Evolutionary conservation across 2,329 filamentous ascomycete genomes (phyloP).

Genomic region (Ophiocordyceps robertsii): DNA sequence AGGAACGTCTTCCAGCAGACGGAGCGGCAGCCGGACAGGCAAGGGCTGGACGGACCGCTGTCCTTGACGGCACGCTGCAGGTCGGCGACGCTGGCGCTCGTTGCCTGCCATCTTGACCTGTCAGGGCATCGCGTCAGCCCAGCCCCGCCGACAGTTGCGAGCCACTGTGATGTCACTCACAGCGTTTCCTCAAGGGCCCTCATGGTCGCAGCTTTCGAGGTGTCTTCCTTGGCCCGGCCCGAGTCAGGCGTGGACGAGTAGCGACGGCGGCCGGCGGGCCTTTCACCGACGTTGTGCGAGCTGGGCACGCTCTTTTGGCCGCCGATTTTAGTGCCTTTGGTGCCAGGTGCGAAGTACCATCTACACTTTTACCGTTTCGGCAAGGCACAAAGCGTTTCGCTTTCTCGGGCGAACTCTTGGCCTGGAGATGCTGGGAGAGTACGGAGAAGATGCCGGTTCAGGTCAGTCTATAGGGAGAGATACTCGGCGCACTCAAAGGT

Average conservation of each 20-base stretch:
- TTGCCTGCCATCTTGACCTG: constrained; percentile 56
- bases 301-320: too few relatives aligned
- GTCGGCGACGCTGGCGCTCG: constrained; percentile 44
- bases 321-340: too few relatives aligned
- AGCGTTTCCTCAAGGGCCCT: constrained; percentile 23
- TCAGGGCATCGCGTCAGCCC: constrained; percentile 2
- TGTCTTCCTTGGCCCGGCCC: not conserved
- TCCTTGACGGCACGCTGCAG: constrained; percentile 51
- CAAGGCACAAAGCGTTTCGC: too few relatives aligned
- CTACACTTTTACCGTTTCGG: too few relatives aligned
- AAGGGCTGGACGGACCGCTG: constrained; percentile 47
- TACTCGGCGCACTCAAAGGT: too few relatives aligned
- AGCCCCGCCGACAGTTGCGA: not conserved
- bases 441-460: too few relatives aligned
- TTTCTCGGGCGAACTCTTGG: too few relatives aligned
- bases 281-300: too few relatives aligned
- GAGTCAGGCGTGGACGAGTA: not conserved
- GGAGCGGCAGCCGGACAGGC: constrained; percentile 63
- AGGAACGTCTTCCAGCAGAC: constrained; percentile 92
- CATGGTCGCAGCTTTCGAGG: constrained; percentile 13
- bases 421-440: too few relatives aligned
- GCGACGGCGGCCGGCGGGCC: not conserved
- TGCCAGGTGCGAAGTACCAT: too few relatives aligned
- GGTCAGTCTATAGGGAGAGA: too few relatives aligned
- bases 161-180: constrained; percentile 12